phyloP scores from a whole-genome alignment of 2,329 filamentous ascomycete genomes.

The Stemphylium lycopersici region DNA sequence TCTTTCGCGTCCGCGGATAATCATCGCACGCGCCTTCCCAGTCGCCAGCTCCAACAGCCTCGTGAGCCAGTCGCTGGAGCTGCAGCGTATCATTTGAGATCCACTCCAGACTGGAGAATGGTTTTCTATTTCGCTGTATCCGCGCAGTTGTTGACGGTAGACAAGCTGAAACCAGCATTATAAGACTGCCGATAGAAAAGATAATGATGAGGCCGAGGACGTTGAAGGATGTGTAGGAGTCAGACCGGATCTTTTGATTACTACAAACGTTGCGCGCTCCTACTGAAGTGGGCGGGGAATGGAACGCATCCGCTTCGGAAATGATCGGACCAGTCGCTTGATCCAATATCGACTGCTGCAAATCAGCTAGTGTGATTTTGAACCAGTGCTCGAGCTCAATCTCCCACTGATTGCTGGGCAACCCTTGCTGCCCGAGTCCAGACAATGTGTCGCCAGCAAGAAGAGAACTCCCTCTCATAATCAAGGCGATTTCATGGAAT shows the following conservation, averaged over 20 bases:
- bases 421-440: slow-evolving; percentile 15
- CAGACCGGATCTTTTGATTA: slow-evolving; percentile 29
- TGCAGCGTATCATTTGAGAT: slow-evolving; percentile 21
- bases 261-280: slow-evolving; percentile 17
- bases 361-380: slow-evolving; percentile 31
- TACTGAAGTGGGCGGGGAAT: slow-evolving; percentile 9
- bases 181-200: slow-evolving; percentile 19
- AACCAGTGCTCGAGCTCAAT: slow-evolving; percentile 43
- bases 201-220: slow-evolving; percentile 27
- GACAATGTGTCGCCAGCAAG: slow-evolving; percentile 17
- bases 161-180: slow-evolving; percentile 14
- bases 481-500: slow-evolving; percentile 6
- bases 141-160: not conserved
- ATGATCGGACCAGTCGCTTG: slow-evolving; percentile 15
- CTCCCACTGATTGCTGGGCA: slow-evolving; percentile 47
- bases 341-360: slow-evolving; percentile 34
- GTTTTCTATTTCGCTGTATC: not conserved
- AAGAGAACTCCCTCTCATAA: slow-evolving; percentile 10
- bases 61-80: slow-evolving; percentile 31
- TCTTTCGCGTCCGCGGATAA: slow-evolving; percentile 7
- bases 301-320: slow-evolving; percentile 4
- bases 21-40: slow-evolving; percentile 8
- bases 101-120: slow-evolving; percentile 19
- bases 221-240: slow-evolving; percentile 28
- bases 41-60: slow-evolving; percentile 18